A percentile compares a stretch with the other conserved stretches of the same genome.
phyloP scores from a whole-genome alignment of 2,329 filamentous ascomycete genomes.

The Diaporthe batatas region DNA sequence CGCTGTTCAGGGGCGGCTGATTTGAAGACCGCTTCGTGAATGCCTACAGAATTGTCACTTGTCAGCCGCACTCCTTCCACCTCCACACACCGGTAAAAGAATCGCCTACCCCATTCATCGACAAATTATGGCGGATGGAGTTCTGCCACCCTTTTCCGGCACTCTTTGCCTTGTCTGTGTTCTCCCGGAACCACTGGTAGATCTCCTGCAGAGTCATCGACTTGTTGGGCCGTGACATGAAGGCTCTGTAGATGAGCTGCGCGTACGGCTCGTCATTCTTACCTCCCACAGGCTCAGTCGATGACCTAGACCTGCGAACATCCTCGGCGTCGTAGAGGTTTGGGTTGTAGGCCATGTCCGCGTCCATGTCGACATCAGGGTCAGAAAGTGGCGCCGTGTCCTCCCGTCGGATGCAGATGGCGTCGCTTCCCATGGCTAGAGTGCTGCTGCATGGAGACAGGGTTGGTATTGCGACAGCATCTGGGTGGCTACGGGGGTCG shows the following conservation, averaged over 20 bases:
- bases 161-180: conserved; percentile 81
- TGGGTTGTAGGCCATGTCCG: conserved; percentile 12
- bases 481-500: neutral
- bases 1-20: conserved; percentile 26
- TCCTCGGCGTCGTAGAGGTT: conserved; percentile 13
- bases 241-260: conserved; percentile 81
- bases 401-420: conserved; percentile 18
- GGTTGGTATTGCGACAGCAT: neutral
- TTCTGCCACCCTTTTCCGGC: conserved; percentile 88
- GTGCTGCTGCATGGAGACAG: conserved; percentile 36
- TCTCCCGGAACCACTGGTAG: conserved; percentile 88
- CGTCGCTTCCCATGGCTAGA: conserved; percentile 12
- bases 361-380: conserved; percentile 12
- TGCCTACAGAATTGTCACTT: conserved; percentile 46
- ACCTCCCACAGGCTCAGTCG: conserved; percentile 36
- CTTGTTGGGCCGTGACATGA: conserved; percentile 75
- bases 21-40: conserved; percentile 46
- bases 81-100: neutral
- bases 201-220: conserved; percentile 87
- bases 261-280: conserved; percentile 79
- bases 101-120: conserved; percentile 85
- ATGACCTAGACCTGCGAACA: conserved; percentile 19
- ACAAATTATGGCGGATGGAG: conserved; percentile 94
- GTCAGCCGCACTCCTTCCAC: conserved; percentile 38
- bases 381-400: conserved; percentile 16